Base-by-base conservation (phyloP, 495 filamentous ascomycete species). In the Melanomma pulvis-pyrius region DNA sequence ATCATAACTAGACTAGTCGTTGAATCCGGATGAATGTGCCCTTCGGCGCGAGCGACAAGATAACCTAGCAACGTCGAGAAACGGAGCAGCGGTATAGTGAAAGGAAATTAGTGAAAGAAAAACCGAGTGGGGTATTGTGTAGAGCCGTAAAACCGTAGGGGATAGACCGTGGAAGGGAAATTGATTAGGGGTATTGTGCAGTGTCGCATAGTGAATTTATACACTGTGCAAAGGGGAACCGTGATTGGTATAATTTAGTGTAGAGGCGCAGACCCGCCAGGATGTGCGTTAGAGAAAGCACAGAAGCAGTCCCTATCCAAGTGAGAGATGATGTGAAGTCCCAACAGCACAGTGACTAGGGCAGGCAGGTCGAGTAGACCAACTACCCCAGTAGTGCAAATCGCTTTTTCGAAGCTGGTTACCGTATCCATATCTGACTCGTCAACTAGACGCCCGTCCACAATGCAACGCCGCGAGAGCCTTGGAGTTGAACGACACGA, bases 401-500 rank as follows among this genome's bases (percentile, higher is more conserved):
- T 36, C 32, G 32, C 6, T 13, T 13, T 13, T 36, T 13, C 6
- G 13, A 36, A 13, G 32, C 13, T 36, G 32, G 13, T 13, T 13
- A 36, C 6, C 32, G 13, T 36, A 13, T 36, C 32, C 32, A 36
- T 13, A 36, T 13, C 32, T 36, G 32, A 36, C 32, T 13, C 13
- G 32, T 36, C 32, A 36, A 13, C 56, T 59, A 59, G 17, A 59
- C 56, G 13, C 56, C 56, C 13, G 56, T 59, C 56, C 56, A 59
- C 19, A 59, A 21, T 8, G 6, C 4, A 48, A 59, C 56, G 13
- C 56, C 56, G 17, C 56, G 56, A n/a, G 25, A 7, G 15, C 56
- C 56, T 11, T 5, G 4, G 19, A 59, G 34, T 5, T 32, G 56
- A 5, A 59, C 34, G 26, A 47, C 19, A 7, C 39, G 12, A 12